Conservation (phyloP, 495 filamentous ascomycete genomes). For the Aspergillus incahuasiensis region DNA sequence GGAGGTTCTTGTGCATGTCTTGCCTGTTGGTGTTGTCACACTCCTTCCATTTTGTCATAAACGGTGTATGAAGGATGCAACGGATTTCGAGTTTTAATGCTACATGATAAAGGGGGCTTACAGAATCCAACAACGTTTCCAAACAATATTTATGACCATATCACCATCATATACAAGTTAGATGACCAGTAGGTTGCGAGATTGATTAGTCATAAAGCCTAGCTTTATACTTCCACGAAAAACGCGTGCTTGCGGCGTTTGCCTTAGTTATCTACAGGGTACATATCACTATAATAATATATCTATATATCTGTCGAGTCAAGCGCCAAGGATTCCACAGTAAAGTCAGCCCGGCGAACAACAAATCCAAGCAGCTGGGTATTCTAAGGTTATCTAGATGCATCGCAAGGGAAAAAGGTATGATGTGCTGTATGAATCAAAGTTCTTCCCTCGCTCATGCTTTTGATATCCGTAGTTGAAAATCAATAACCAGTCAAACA, state of each 20-base stretch:
- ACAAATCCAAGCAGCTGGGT: neutral
- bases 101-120: slow-evolving; percentile 6
- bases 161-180: too few species aligned
- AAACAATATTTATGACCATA: too few species aligned
- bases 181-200: too few species aligned
- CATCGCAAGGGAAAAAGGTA: neutral
- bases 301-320: too few species aligned
- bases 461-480: neutral
- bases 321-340: neutral
- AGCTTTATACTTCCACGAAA: too few species aligned
- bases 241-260: too few species aligned
- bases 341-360: neutral
- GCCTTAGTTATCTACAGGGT: too few species aligned
- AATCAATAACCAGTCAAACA: neutral
- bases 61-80: slow-evolving; percentile 8
- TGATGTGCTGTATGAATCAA: neutral
- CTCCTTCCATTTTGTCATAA: slow-evolving; percentile 15
- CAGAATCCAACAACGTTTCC: too few species aligned
- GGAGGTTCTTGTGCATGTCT: slow-evolving; percentile 17
- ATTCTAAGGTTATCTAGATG: neutral
- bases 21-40: slow-evolving; percentile 17
- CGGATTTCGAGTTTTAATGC: slow-evolving; percentile 7
- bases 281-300: too few species aligned
- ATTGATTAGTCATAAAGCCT: too few species aligned
- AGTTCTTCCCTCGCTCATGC: neutral